Percentiles rank a stretch among this genome's conserved stretches.
phyloP scores from a whole-genome alignment of 768 basidiomycete genomes.

The Boletus sp. region DNA sequence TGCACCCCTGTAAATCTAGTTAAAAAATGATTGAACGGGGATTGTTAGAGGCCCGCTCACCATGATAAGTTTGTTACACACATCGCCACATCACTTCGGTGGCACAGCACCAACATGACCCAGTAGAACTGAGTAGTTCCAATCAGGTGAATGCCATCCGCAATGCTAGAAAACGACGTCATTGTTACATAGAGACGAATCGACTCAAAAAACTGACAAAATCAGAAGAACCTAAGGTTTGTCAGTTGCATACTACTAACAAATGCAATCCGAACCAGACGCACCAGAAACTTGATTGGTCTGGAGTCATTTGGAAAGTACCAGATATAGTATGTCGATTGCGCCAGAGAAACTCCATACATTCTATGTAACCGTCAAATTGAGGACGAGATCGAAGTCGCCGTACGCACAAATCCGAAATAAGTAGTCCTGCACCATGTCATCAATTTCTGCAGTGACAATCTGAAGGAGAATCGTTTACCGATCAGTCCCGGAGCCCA shows the following conservation, averaged over 20 bases:
- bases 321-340: neutral
- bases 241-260: neutral
- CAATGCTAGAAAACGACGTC: conserved; percentile 3
- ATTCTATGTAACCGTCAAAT: conserved; percentile 2
- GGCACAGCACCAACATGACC: conserved; percentile 5
- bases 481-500: conserved; percentile 15
- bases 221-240: conserved; percentile 8
- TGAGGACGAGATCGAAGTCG: neutral
- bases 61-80: conserved; percentile 3
- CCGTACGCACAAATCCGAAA: conserved; percentile 7
- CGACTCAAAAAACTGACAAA: conserved; percentile 4
- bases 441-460: neutral
- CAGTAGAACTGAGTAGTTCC: conserved; percentile 7
- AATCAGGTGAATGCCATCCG: conserved; percentile 4
- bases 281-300: conserved; percentile 11
- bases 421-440: neutral
- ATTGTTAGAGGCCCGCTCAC: conserved; percentile 1
- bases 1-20: conserved; percentile 2
- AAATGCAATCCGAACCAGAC: neutral
- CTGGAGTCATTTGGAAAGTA: conserved; percentile 5
- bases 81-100: neutral
- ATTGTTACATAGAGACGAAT: neutral
- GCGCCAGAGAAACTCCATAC: conserved; percentile 10
- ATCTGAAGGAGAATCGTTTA: neutral
- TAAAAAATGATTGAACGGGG: neutral